Evolutionary conservation across 2,329 filamentous ascomycete species (phyloP).

Genomic region (Balansia obtecta): DNA sequence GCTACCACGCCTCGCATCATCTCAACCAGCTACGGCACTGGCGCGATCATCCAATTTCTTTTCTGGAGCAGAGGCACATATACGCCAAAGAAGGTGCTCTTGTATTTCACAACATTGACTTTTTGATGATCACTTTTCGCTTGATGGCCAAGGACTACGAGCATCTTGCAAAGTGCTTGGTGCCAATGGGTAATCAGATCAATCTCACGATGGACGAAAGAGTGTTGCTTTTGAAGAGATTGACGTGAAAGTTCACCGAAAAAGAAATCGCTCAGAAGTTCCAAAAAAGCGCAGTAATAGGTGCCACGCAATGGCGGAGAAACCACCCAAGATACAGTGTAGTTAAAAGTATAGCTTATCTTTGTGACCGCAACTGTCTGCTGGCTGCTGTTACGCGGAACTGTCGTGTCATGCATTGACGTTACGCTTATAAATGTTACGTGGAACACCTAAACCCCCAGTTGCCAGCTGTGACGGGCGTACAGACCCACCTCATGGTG

Average conservation of each 20-base stretch:
- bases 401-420: too few species aligned
- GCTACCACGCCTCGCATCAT: constrained; percentile 72
- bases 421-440: too few species aligned
- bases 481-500: not conserved
- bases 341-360: too few species aligned
- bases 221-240: constrained; percentile 47
- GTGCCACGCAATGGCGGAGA: not conserved
- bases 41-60: constrained; percentile 66
- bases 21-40: constrained; percentile 69
- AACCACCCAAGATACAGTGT: too few species aligned
- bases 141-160: constrained; percentile 60
- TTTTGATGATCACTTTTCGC: constrained; percentile 59
- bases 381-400: too few species aligned
- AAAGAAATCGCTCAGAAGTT: constrained; percentile 52
- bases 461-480: not conserved
- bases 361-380: too few species aligned
- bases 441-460: too few species aligned
- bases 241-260: constrained; percentile 54
- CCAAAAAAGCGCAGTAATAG: constrained; percentile 5
- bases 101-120: constrained; percentile 73
- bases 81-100: constrained; percentile 58
- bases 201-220: constrained; percentile 51
- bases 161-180: constrained; percentile 54
- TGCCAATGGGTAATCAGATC: constrained; percentile 63
- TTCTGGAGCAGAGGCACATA: constrained; percentile 54